Conservation (phyloP, 176 grass and related monocot genomes). For the Elaeis guineensis region DNA sequence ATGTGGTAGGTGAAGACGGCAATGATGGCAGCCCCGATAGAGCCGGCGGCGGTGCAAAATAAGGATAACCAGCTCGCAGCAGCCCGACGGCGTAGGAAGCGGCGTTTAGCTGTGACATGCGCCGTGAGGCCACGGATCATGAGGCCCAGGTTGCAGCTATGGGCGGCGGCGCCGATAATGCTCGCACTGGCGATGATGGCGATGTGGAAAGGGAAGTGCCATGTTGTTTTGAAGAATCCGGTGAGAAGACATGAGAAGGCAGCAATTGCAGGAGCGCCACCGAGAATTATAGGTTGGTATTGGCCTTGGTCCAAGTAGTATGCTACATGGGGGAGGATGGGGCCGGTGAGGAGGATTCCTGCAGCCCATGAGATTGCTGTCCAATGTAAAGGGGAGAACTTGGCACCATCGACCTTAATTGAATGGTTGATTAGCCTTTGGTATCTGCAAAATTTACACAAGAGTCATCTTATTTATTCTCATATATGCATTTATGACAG, state of each 20-base stretch:
- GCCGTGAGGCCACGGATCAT: constrained; percentile 63
- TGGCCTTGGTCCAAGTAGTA: constrained; percentile 75
- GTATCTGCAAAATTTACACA: constrained; percentile 37
- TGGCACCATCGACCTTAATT: constrained; percentile 41
- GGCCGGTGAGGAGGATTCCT: constrained; percentile 44
- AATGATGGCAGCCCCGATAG: constrained; percentile 76
- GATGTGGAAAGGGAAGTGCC: constrained; percentile 85
- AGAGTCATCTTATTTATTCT: background rate
- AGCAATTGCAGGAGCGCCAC: constrained; percentile 51
- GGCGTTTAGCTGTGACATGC: constrained; percentile 42
- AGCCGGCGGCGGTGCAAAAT: constrained; percentile 56
- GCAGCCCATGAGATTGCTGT: constrained; percentile 80
- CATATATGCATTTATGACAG: background rate
- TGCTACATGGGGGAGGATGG: constrained; percentile 49
- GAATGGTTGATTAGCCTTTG: constrained; percentile 55
- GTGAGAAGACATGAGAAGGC: constrained; percentile 78
- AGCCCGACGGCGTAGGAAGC: constrained; percentile 49
- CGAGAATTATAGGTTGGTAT: constrained; percentile 62
- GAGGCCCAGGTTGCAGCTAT: constrained; percentile 70
- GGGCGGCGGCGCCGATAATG: constrained; percentile 46
- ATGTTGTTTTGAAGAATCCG: constrained; percentile 88
- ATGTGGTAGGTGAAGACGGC: constrained; percentile 90
- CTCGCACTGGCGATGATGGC: constrained; percentile 41
- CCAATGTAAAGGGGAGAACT: constrained; percentile 61
- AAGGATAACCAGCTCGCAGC: constrained; percentile 53